Base-by-base conservation (phyloP, 345 rosid genomes). In the Eucalyptus microcorys region DNA sequence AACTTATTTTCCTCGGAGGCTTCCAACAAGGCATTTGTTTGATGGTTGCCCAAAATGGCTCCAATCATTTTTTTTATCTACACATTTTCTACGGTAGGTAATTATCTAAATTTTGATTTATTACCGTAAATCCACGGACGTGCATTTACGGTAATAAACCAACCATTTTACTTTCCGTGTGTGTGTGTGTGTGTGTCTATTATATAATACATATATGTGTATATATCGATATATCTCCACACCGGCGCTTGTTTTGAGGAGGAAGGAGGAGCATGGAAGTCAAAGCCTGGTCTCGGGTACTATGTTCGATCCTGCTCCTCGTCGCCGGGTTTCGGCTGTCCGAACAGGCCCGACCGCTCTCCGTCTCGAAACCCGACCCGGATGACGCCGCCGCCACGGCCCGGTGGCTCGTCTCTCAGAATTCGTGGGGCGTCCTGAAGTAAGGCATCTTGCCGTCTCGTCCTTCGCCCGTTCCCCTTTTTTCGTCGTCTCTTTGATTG, bases 321-420 rank as follows among this genome's bases (percentile, higher is more conserved):
- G 43, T 66, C 13, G 53, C 79, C 57, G 88, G 76, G 42, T 47
- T 86, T 37, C 91, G 43, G 47, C 90, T 88, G 49, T 93, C 91
- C 86, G 94, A 87, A 7, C 88, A 92, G 76, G 94, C 94, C 89
- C 94, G 97, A 49, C 53, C 89, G 88, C 88, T 94, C 12, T 85
- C 89, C 42, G 37, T 86, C 90, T 59, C 91, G 19, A 96, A 95
- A 88, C 99, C 99, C 11, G 94, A 95, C 89, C 94, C 93, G 16
- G 86, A 91, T 40, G 87, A 94, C 87, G 93, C 94, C 34, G 95
- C 94, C 87, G 94, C 93, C 14, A 92, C 93, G 24, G 98, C 98
- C 90, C 98, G 99, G 85, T 97, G 99, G 99, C 89, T 97, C 91
- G 98, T 95, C 93, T 90, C 96, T 88, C 94, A 93, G 91, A 97